These are phyloP conservation scores for Apiotrichum montevideense DNA, from an alignment of 1,284 basidiomycete species.

Conservation along the genomic window DNA sequence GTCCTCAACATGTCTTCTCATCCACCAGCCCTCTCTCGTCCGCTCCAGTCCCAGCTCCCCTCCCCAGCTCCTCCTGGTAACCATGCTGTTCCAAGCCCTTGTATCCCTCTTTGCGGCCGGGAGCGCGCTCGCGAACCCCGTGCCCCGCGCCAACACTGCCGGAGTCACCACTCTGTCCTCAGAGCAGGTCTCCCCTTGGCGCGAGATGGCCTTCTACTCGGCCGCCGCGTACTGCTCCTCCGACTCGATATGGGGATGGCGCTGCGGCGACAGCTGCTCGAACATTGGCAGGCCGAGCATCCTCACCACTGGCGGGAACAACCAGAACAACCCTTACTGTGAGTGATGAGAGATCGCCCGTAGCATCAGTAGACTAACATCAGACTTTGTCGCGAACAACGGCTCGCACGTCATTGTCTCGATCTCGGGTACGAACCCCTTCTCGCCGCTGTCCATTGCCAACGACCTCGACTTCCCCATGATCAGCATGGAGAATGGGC, in stretches of 20 bases:
- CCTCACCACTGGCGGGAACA: constrained; percentile 1
- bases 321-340: constrained; percentile 2
- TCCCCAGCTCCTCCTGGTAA: no score
- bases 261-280: background rate
- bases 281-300: background rate
- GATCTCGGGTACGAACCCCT: constrained; percentile 22
- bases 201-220: background rate
- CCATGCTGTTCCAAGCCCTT: no score
- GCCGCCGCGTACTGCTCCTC: constrained; percentile 1
- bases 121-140: background rate
- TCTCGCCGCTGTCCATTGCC: constrained; percentile 9
- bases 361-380: background rate
- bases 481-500: background rate
- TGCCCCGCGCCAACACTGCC: background rate
- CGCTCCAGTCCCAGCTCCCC: no score
- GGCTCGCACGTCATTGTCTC: constrained; percentile 14
- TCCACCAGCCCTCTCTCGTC: no score
- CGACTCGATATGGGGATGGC: background rate
- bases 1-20: no score
- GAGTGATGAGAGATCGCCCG: background rate
- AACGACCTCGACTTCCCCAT: constrained; percentile 20
- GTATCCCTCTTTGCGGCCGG: background rate
- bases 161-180: background rate
- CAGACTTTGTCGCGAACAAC: constrained; percentile 11
- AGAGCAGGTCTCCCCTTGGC: background rate